Evolutionary conservation across 2,329 filamentous ascomycete species (phyloP).

Genomic region (Fusarium nelsonii): DNA sequence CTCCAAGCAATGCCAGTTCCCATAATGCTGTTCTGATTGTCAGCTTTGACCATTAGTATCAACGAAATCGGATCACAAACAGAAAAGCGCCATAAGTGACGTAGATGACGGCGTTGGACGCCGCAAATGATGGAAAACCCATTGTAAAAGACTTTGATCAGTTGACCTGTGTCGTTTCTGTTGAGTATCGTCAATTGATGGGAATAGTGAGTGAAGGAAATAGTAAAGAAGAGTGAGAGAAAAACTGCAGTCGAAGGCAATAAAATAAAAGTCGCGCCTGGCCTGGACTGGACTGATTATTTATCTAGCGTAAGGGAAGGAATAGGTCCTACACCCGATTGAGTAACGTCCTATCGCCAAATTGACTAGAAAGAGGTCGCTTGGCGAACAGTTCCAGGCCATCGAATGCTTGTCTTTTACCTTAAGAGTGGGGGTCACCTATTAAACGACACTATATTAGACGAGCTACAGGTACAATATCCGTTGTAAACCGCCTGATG

Average conservation of each 20-base stretch:
- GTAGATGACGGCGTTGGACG: constrained; percentile 87
- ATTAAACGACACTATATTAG: not conserved
- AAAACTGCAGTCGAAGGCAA: constrained; percentile 12
- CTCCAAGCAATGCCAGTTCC: constrained; percentile 71
- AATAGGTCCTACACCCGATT: constrained; percentile 21
- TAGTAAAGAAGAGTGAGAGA: not conserved
- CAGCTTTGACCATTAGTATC: constrained; percentile 26
- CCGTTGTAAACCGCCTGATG: constrained; percentile 29
- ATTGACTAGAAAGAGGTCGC: constrained; percentile 20
- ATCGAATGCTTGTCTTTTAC: constrained; percentile 19
- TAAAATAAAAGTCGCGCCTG: constrained; percentile 30
- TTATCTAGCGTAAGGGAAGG: constrained; percentile 28
- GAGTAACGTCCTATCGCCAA: constrained; percentile 34
- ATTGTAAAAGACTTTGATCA: constrained; percentile 57
- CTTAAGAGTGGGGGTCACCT: constrained; percentile 32
- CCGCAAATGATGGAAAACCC: constrained; percentile 79
- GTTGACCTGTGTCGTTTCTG: not conserved
- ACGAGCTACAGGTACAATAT: not conserved
- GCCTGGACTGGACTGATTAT: not conserved
- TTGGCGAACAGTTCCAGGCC: constrained; percentile 11
- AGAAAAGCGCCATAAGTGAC: constrained; percentile 82
- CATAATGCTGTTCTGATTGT: constrained; percentile 63
- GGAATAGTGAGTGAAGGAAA: not conserved
- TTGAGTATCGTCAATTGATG: not conserved
- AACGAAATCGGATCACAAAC: constrained; percentile 60